phyloP scores from a whole-genome alignment of 257 asterid species.

The Voacanga thouarsii region DNA sequence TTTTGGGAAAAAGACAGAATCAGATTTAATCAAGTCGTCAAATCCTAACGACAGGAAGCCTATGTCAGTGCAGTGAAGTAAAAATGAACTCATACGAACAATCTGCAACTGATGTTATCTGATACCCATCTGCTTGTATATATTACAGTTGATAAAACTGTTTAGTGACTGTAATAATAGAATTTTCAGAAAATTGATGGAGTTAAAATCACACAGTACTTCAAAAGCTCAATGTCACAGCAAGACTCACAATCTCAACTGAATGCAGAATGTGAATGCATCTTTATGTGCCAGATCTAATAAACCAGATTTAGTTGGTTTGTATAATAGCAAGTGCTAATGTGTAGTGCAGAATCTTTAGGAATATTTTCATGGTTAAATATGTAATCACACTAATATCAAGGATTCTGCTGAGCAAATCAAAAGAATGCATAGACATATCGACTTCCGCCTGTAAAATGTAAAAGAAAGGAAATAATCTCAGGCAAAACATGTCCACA shows the following conservation, averaged over 20 bases:
- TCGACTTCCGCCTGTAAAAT: background rate
- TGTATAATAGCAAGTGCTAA: background rate
- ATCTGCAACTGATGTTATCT: background rate
- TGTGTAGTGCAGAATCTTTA: background rate
- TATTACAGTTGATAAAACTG: background rate
- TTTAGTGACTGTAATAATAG: background rate
- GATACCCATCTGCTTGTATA: background rate
- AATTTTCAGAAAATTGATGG: background rate
- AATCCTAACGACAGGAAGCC: background rate
- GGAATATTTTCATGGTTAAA: background rate
- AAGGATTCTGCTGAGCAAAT: background rate
- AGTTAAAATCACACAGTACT: background rate
- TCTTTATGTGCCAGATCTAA: background rate
- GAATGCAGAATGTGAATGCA: background rate
- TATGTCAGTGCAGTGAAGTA: background rate
- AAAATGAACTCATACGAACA: background rate
- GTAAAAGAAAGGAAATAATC: background rate
- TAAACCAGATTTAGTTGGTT: background rate
- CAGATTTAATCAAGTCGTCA: background rate
- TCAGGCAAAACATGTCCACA: background rate
- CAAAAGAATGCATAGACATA: background rate
- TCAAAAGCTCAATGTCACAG: background rate
- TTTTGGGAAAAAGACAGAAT: background rate
- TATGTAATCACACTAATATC: background rate
- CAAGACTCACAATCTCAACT: background rate